Evolutionary conservation across 2,329 filamentous ascomycete species (phyloP).

Genomic region (Myriosclerotinia duriaeana): DNA sequence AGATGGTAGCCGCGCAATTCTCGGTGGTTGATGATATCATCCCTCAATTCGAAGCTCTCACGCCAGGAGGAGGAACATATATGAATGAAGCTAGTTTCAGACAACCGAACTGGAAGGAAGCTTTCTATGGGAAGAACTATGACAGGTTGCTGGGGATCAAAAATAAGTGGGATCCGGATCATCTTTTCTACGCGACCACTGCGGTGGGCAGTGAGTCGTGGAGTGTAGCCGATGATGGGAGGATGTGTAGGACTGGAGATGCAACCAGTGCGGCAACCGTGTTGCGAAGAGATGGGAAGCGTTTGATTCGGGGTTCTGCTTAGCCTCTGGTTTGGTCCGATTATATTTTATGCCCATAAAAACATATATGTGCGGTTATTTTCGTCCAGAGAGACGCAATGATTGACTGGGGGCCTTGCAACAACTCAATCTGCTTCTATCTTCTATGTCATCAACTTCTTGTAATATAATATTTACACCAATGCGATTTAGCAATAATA

Average conservation of each 20-base stretch:
- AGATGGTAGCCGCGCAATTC: slow-evolving; percentile 38
- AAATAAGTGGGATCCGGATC: slow-evolving; percentile 49
- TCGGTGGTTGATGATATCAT: slow-evolving; percentile 40
- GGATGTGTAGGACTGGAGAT: slow-evolving; percentile 42
- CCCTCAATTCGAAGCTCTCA: slow-evolving; percentile 42
- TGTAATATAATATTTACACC: not conserved
- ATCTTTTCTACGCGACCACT: slow-evolving; percentile 50
- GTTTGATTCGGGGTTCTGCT: not conserved
- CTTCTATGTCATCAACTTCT: not conserved
- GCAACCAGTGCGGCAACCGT: not conserved
- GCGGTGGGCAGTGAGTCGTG: slow-evolving; percentile 55
- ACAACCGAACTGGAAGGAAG: slow-evolving; percentile 46
- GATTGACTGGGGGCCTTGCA: not conserved
- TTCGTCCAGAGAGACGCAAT: not conserved
- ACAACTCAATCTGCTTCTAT: not conserved
- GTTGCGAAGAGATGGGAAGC: not conserved
- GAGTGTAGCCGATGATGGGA: slow-evolving; percentile 44
- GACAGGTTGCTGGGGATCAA: slow-evolving; percentile 47
- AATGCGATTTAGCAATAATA: not conserved
- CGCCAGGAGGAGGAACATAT: slow-evolving; percentile 48
- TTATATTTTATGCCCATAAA: not conserved
- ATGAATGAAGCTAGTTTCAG: slow-evolving; percentile 54
- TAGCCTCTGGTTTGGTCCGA: no score
- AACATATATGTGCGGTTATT: not conserved
- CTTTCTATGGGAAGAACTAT: slow-evolving; percentile 52